Conservation (phyloP, 805 yeast genomes). For the Candida jianshihensis region DNA sequence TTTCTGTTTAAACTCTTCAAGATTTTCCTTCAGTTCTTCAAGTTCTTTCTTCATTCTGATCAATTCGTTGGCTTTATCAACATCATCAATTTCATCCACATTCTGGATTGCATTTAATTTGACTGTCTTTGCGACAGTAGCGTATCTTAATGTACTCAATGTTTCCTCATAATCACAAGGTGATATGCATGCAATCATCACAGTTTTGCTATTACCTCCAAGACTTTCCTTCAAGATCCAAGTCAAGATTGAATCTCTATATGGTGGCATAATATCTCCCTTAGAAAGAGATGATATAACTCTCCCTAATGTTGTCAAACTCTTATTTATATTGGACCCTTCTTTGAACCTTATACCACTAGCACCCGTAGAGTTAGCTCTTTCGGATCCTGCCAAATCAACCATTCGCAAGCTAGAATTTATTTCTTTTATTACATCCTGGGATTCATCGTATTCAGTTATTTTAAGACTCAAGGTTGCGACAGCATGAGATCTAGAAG, state of each 20-base stretch:
- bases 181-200: conserved; percentile 80
- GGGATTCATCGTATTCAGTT: conserved; percentile 35
- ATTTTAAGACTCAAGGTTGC: conserved; percentile 58
- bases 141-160: conserved; percentile 68
- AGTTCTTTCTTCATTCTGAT: conserved; percentile 16
- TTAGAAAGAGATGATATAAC: conserved; percentile 49
- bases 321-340: conserved; percentile 72
- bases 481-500: conserved; percentile 80
- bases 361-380: conserved; percentile 56
- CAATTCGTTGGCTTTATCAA: conserved; percentile 9
- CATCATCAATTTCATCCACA: conserved; percentile 14
- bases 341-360: conserved; percentile 59
- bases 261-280: conserved; percentile 22
- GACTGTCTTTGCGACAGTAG: conserved; percentile 67
- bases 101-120: conserved; percentile 53
- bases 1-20: conserved; percentile 16
- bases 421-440: conserved; percentile 39
- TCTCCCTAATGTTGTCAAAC: conserved; percentile 71
- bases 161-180: conserved; percentile 78
- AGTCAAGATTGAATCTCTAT: conserved; percentile 65
- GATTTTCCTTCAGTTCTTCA: conserved; percentile 10
- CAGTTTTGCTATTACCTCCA: conserved; percentile 84
- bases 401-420: conserved; percentile 61
- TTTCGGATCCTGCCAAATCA: conserved; percentile 80
- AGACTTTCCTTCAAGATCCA: conserved; percentile 69